Conservation (phyloP, 495 filamentous ascomycete genomes). For the Xylaria longipes region DNA sequence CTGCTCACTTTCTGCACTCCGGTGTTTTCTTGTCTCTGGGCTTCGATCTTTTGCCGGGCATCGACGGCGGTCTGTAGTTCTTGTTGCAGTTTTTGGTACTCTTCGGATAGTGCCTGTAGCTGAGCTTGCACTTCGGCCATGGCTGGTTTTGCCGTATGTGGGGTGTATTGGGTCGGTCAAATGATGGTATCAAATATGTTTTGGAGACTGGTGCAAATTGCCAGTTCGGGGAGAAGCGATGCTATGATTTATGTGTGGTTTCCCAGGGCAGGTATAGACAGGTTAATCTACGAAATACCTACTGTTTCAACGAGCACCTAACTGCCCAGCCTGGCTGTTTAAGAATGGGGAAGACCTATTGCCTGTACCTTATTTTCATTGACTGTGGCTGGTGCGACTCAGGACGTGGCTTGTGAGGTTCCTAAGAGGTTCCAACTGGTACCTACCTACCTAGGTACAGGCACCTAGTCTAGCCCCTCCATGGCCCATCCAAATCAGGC, state of each 20-base stretch:
- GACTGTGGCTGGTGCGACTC: conserved; percentile 10
- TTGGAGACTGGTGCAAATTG: not conserved
- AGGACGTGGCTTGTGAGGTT: conserved; percentile 19
- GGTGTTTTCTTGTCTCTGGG: conserved; percentile 90
- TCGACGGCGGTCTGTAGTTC: conserved; percentile 78
- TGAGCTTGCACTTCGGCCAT: conserved; percentile 61
- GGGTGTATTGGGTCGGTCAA: not conserved
- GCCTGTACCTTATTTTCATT: not conserved
- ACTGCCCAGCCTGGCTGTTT: not conserved
- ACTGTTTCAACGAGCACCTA: not conserved
- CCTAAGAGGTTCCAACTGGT: not conserved
- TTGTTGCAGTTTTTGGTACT: conserved; percentile 85
- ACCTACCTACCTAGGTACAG: not conserved
- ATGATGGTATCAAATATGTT: not conserved
- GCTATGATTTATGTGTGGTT: not conserved
- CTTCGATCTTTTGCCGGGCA: conserved; percentile 91
- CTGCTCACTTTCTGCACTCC: conserved; percentile 76
- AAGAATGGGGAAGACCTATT: not conserved
- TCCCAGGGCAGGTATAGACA: not conserved
- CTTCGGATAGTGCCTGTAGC: conserved; percentile 83
- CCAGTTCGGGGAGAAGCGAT: not conserved
- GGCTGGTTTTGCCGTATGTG: not conserved
- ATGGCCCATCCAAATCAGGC: conserved; percentile 23
- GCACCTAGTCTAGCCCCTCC: conserved; percentile 30
- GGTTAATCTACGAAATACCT: not conserved